Percentiles rank a stretch among this genome's conserved stretches.
These are phyloP conservation scores for Corymbia citriodora DNA, from an alignment of 441 rosid genomes.

Conservation along the genomic window DNA sequence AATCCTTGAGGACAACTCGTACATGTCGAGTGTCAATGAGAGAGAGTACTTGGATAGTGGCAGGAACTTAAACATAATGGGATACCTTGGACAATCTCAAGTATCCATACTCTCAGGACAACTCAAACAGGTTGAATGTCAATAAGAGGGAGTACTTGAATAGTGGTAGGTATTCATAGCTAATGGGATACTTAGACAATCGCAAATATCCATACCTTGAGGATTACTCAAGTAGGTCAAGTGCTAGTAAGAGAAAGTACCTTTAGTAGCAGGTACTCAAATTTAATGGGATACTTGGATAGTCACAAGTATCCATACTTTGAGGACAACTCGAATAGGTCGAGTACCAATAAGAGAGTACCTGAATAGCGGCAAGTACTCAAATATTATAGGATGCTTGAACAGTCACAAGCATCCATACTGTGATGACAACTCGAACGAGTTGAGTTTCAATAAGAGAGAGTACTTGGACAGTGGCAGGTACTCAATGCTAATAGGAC, in stretches of 20 bases:
- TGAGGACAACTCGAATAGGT: too few species aligned
- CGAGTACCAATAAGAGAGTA: too few species aligned
- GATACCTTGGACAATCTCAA: neutral
- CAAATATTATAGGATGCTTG: neutral
- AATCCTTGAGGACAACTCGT: neutral
- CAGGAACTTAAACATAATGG: too few species aligned
- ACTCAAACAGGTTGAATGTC: neutral
- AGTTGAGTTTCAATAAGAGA: neutral
- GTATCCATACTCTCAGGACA: neutral
- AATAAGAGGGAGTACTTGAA: neutral
- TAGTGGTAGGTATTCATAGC: neutral
- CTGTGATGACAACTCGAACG: neutral
- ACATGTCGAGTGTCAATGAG: neutral
- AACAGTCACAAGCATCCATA: neutral
- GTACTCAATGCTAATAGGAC: neutral
- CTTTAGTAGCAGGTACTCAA: neutral
- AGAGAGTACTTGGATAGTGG: too few species aligned
- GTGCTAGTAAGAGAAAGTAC: neutral
- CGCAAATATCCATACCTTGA: neutral
- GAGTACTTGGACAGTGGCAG: neutral
- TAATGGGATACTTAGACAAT: neutral
- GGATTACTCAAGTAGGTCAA: neutral
- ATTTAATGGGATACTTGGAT: too few species aligned
- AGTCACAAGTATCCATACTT: too few species aligned
- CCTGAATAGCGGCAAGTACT: too few species aligned